Conservation (phyloP, 257 asterid genomes). For the Solanum arcanum region DNA sequence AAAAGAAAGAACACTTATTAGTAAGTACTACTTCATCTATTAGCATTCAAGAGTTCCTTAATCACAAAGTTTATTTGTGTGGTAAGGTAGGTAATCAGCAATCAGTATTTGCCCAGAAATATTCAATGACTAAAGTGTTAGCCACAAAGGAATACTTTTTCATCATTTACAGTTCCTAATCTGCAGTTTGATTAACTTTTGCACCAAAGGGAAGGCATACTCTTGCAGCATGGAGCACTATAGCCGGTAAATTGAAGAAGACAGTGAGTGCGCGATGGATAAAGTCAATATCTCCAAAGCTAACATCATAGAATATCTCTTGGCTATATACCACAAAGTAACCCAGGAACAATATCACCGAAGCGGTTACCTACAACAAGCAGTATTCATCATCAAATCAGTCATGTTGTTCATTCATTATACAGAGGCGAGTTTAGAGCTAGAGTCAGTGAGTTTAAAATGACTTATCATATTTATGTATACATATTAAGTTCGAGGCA, state of each 20-base stretch:
- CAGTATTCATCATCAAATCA: background rate
- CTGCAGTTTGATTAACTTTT: background rate
- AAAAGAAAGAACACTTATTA: background rate
- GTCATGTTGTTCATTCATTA: background rate
- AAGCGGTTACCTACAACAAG: background rate
- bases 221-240: background rate
- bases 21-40: background rate
- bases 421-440: background rate
- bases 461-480: background rate
- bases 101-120: background rate
- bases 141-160: background rate
- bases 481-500: background rate
- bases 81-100: background rate
- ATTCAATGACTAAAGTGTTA: background rate
- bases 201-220: background rate
- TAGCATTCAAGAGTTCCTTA: background rate
- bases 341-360: background rate
- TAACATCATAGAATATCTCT: background rate
- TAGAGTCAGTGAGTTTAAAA: background rate
- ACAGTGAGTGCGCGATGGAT: background rate
- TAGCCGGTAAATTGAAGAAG: background rate
- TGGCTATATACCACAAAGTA: background rate
- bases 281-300: background rate
- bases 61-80: background rate
- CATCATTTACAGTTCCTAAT: background rate